Base-by-base conservation (phyloP, 2,329 filamentous ascomycete species). In the Sporothrix schenckii region DNA sequence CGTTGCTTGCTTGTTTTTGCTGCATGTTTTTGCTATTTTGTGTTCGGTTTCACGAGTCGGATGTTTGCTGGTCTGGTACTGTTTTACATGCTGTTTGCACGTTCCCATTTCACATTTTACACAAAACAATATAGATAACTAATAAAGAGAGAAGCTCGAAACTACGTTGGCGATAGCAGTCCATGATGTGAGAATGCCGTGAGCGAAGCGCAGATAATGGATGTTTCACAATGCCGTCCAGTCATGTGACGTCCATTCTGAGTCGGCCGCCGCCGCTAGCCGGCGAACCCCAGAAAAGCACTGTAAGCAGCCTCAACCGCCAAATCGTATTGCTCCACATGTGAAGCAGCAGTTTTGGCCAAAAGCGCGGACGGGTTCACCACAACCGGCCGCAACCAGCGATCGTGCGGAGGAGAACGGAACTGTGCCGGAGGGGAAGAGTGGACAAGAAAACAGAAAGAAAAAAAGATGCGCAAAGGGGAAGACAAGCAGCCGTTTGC, bases 361-460 rank as follows among this genome's bases (percentile, higher is more conserved):
- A 24, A 24, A 24, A 24, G 24, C 39, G 63, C 63, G 63, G 63
- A 39, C 63, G 49, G 49, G 63, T 66, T 52, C 9, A 14, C 67
- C 39, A 44, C 50, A 63, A 52, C 53, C 60, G 24, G 54, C 69
- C 65, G 44, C 54, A 61, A 30, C 47, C 47, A 60, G n/a, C 52
- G 63, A 54, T 4, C 19, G 34, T 34, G 34, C 24, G 69, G 63
- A 53, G 53, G 39, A 47, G 39, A 56, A 47, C 16, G 47, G 47
- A 13, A 24, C 39, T 24, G 50, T 4, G 13, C 39, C 34, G 66
- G 39, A 44, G 69, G 39, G 24, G 39, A 41, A 21, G 60, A 75
- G 72, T 72, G 73, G 69, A 74, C 47, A 19, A 47, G 30, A 58
- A 5, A 44, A 54, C 24, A 68, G 13, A n/a, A 21, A 73, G 49